Evolutionary conservation across 1,284 basidiomycete genomes (phyloP), one percentile per base, ranked within the genome.

Genomic region (Pyrrhoderma lamaoense): DNA sequence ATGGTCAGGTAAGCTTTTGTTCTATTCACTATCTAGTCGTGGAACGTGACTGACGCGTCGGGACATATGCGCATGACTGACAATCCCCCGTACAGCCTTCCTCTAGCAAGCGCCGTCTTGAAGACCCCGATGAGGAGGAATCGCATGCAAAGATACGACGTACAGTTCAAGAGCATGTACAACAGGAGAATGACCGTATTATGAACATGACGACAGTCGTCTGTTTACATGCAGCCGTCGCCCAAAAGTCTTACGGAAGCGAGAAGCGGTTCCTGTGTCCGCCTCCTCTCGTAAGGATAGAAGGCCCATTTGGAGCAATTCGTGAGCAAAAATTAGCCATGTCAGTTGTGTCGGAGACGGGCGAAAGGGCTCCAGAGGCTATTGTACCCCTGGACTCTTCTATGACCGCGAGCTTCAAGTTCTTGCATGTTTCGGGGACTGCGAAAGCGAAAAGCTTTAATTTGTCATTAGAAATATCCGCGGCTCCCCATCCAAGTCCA

Each of bases 191-290:
- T 7, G 66, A 77, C 46, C 82, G 82, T 57, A 76, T 84, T 58
- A 75, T 85, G 68, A 82, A 85, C 53, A 89, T 90, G 88, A 92
- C 90, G 42, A 93, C 89, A 38, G 86, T 93, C 31, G 80, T 90
- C 55, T 92, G 89, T 61, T 71, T 90, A 35, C 89, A 93, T 60
- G 89, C 90, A 27, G 88, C 89, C 16, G 90, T 92, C 43, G 90
- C 90, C 0, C 90, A 93, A 71, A 93, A 93, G 67, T 92, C 89
- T 8, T 93, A 93, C 63, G 90, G 90, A 49, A 89, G 82, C 64
- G 90, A 93, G 70, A 93, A 93, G 67, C 87, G 90, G 47, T 93
- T 92, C 64, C 77, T 93, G 45, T 91, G 89, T 62, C 90, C 90
- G 2, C 90, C 90, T 2, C 90, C 90, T 14, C 79, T 93, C 56